A percentile compares a stretch with the other conserved stretches of the same genome.
phyloP scores from a whole-genome alignment of 352 stramenopile genomes.

The Phytophthora fragariae region DNA sequence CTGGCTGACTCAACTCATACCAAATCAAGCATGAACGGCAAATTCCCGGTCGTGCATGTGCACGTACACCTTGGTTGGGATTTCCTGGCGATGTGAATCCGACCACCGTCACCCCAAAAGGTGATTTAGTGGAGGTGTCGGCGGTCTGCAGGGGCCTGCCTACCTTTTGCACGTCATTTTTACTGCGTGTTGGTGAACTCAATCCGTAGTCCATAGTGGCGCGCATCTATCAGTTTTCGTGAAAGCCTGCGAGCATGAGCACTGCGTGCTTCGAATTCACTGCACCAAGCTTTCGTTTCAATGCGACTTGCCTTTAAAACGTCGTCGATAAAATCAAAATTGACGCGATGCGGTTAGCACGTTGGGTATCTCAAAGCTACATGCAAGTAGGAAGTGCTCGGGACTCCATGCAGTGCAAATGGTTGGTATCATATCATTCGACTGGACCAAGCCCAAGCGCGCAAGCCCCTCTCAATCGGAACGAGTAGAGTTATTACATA shows the following conservation, averaged over 20 bases:
- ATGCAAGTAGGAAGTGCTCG: too few species aligned
- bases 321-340: too few species aligned
- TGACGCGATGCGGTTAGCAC: not conserved
- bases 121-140: not conserved
- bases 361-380: too few species aligned
- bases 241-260: not conserved
- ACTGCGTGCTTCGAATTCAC: too few species aligned
- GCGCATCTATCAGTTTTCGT: not conserved
- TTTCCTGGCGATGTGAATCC: too few species aligned
- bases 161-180: not conserved
- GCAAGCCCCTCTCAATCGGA: not conserved
- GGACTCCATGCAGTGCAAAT: too few species aligned
- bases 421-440: too few species aligned
- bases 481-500: not conserved
- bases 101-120: too few species aligned
- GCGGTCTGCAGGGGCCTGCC: not conserved
- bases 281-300: not conserved
- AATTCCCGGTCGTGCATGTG: too few species aligned
- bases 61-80: too few species aligned
- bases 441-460: too few species aligned
- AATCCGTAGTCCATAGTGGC: constrained; percentile 9
- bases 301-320: not conserved
- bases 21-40: too few species aligned
- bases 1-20: not conserved
- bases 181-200: constrained; percentile 26